Percentiles rank a stretch among this genome's conserved stretches.
Evolutionary conservation across 2,329 filamentous ascomycete genomes (phyloP).

Genomic region (Alternaria brassicicola): DNA sequence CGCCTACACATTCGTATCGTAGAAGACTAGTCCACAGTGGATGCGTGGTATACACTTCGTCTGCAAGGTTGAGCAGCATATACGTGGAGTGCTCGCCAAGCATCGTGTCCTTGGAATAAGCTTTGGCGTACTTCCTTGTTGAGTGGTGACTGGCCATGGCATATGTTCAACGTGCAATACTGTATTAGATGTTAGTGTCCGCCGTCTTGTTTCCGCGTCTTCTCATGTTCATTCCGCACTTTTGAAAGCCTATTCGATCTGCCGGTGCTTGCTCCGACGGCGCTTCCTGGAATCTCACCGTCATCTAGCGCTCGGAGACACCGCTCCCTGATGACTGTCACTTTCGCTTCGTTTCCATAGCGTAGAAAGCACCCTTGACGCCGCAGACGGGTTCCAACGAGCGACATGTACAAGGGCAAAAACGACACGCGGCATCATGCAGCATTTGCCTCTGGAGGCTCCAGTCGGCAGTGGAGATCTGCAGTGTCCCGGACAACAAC

Average conservation of each 20-base stretch:
- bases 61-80: neutral
- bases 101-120: slow-evolving; percentile 7
- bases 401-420: neutral
- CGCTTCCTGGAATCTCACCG: neutral
- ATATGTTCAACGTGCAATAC: neutral
- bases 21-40: neutral
- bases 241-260: neutral
- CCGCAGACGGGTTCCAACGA: neutral
- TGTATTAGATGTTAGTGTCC: neutral
- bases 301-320: neutral
- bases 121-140: slow-evolving; percentile 16
- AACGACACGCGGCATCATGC: slow-evolving; percentile 1
- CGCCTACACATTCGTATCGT: neutral
- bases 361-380: neutral
- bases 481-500: neutral
- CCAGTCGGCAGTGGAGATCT: neutral
- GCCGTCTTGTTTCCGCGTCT: neutral
- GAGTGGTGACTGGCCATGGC: slow-evolving; percentile 9
- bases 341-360: neutral
- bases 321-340: neutral
- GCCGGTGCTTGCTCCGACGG: neutral
- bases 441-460: neutral
- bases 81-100: slow-evolving; percentile 9
- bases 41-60: neutral
- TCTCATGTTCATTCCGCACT: neutral